phyloP scores from a whole-genome alignment of 2,329 filamentous ascomycete species.

The Sporothrix brasiliensis region DNA sequence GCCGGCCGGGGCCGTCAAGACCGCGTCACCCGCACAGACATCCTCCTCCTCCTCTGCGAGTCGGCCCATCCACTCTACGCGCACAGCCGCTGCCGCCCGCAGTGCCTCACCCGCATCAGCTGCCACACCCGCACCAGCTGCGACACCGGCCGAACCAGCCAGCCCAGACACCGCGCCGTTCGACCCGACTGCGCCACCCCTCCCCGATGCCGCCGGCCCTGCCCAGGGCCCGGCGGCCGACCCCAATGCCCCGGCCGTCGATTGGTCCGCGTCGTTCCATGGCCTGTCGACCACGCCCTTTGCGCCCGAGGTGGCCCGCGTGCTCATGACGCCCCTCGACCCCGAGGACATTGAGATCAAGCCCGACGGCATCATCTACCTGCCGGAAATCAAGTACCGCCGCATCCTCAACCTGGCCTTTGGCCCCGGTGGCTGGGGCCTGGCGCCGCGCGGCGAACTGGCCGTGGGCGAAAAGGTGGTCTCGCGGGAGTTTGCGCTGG shows the following conservation, averaged over 20 bases:
- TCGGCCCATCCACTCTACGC: conserved; percentile 15
- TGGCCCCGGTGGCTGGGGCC: conserved; percentile 92
- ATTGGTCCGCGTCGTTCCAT: conserved; percentile 85
- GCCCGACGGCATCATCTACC: conserved; percentile 92
- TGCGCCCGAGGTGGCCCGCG: conserved; percentile 65
- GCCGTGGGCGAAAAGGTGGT: conserved; percentile 79
- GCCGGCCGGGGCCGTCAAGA: conserved; percentile 6
- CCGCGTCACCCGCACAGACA: neutral
- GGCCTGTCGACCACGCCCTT: conserved; percentile 74
- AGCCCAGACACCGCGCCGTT: neutral
- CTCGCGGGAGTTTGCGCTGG: conserved; percentile 89
- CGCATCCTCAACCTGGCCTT: conserved; percentile 88
- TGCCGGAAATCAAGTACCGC: conserved; percentile 98
- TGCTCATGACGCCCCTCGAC: conserved; percentile 68
- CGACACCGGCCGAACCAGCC: neutral
- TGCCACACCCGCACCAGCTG: neutral
- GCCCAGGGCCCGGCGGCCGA: neutral
- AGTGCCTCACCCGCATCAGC: neutral
- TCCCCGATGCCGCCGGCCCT: neutral
- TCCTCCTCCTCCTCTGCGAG: neutral
- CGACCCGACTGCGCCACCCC: neutral
- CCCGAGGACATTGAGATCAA: conserved; percentile 90
- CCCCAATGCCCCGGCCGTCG: conserved; percentile 45
- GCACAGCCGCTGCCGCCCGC: neutral
- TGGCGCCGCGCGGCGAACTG: conserved; percentile 84